Conservation (phyloP, 2,329 filamentous ascomycete species). For the Nothophoma quercina region DNA sequence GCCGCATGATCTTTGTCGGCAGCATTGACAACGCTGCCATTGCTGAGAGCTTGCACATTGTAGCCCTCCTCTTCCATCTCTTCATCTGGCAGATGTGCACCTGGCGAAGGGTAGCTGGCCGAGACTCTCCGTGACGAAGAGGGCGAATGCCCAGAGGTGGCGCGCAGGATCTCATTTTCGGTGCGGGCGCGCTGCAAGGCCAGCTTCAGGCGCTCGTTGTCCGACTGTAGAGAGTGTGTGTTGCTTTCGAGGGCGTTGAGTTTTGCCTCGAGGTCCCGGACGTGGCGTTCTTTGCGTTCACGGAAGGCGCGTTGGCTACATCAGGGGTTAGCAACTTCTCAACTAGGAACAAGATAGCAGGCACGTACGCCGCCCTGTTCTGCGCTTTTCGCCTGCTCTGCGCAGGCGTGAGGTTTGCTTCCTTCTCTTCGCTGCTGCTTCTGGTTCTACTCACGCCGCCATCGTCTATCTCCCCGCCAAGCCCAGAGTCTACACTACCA, state of each 20-base stretch:
- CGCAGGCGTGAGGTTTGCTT: slow-evolving; percentile 53
- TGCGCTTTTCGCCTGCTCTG: slow-evolving; percentile 71
- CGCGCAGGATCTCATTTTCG: slow-evolving; percentile 91
- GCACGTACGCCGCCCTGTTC: slow-evolving; percentile 73
- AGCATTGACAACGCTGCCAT: slow-evolving; percentile 42
- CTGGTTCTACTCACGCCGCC: slow-evolving; percentile 41
- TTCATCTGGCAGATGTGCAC: slow-evolving; percentile 36
- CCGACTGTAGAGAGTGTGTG: slow-evolving; percentile 74
- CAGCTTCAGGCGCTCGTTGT: slow-evolving; percentile 86
- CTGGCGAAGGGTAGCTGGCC: slow-evolving; percentile 51
- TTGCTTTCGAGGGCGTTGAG: slow-evolving; percentile 78
- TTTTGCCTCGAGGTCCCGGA: slow-evolving; percentile 90
- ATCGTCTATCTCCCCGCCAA: slow-evolving; percentile 51
- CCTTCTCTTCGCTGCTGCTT: slow-evolving; percentile 58
- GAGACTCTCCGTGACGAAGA: slow-evolving; percentile 52
- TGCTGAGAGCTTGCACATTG: slow-evolving; percentile 38
- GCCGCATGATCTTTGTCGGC: slow-evolving; percentile 38
- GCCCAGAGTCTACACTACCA: slow-evolving; percentile 54
- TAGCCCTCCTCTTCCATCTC: slow-evolving; percentile 34
- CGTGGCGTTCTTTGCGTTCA: slow-evolving; percentile 92
- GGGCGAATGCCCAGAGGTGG: slow-evolving; percentile 66
- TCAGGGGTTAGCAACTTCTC: slow-evolving; percentile 9
- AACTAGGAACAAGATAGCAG: neutral
- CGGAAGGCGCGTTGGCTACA: slow-evolving; percentile 93
- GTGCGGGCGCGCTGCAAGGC: slow-evolving; percentile 84